phyloP scores from a whole-genome alignment of 1,139 yeast genomes.

The Pichia sorboxylosa region DNA sequence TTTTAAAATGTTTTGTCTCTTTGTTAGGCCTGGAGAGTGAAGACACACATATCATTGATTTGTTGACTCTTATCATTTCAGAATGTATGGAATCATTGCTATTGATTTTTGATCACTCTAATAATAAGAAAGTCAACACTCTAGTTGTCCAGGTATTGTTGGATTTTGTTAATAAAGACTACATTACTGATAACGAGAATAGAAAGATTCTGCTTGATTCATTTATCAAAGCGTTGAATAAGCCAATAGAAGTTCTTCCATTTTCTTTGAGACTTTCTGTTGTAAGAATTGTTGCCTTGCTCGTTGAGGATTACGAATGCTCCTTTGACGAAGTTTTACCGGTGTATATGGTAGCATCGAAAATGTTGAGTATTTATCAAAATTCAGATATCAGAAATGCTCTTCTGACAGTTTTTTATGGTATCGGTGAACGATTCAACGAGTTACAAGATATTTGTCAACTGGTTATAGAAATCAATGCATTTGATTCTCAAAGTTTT shows the following conservation, averaged over 20 bases:
- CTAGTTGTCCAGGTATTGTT: slow-evolving; percentile 43
- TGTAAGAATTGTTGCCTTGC: slow-evolving; percentile 37
- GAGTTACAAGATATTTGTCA: slow-evolving; percentile 35
- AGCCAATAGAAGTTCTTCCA: slow-evolving; percentile 45
- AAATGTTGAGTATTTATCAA: slow-evolving; percentile 43
- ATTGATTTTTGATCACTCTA: slow-evolving; percentile 31
- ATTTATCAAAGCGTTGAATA: slow-evolving; percentile 50
- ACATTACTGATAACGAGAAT: slow-evolving; percentile 46
- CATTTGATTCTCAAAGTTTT: slow-evolving; percentile 51
- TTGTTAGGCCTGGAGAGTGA: slow-evolving; percentile 24
- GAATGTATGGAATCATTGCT: slow-evolving; percentile 43
- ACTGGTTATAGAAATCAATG: slow-evolving; percentile 53
- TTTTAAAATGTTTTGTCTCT: slow-evolving; percentile 45
- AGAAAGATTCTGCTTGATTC: slow-evolving; percentile 46
- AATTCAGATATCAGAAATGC: slow-evolving; percentile 52
- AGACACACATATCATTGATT: slow-evolving; percentile 34
- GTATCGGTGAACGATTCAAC: slow-evolving; percentile 44
- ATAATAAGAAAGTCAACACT: slow-evolving; percentile 40
- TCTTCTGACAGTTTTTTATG: slow-evolving; percentile 46
- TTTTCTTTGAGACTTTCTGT: slow-evolving; percentile 46
- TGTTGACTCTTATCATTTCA: slow-evolving; percentile 47
- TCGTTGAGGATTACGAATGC: slow-evolving; percentile 35
- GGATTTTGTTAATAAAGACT: slow-evolving; percentile 47
- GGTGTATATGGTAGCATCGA: slow-evolving; percentile 46
- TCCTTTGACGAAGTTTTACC: slow-evolving; percentile 40